These are phyloP conservation scores for Trichoderma atrobrunneum DNA, from an alignment of 2,329 filamentous ascomycete species.

Conservation along the genomic window DNA sequence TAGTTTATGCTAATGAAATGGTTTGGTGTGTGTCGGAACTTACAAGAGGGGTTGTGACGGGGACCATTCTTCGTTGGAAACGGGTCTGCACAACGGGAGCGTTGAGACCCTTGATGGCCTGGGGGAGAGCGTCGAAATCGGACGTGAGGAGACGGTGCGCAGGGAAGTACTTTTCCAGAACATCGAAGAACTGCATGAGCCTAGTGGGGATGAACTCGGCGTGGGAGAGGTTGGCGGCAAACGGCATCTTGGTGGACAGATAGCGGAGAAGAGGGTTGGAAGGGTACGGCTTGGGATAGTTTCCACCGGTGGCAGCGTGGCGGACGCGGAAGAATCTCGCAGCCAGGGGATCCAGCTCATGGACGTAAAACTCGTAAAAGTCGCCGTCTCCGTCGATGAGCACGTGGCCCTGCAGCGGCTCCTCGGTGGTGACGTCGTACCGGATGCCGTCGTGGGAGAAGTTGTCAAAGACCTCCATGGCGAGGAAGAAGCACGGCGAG, in stretches of 20 bases:
- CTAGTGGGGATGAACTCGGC: constrained; percentile 94
- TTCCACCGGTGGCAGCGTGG: constrained; percentile 66
- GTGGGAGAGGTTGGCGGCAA: constrained; percentile 70
- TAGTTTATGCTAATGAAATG: neutral
- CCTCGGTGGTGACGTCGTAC: constrained; percentile 78
- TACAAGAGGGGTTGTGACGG: constrained; percentile 87
- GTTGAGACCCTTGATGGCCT: constrained; percentile 80
- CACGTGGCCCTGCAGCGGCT: constrained; percentile 83
- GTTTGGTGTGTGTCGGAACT: constrained; percentile 33
- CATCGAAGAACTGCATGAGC: constrained; percentile 95
- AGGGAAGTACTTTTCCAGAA: constrained; percentile 84
- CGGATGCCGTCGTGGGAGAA: constrained; percentile 93
- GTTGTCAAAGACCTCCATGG: constrained; percentile 98
- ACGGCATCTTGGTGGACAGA: constrained; percentile 63
- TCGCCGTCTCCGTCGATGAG: constrained; percentile 82
- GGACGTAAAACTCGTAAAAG: constrained; percentile 91
- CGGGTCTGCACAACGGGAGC: constrained; percentile 95
- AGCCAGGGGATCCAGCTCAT: constrained; percentile 75
- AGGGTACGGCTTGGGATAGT: constrained; percentile 61
- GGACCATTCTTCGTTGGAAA: constrained; percentile 81
- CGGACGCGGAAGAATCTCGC: constrained; percentile 81
- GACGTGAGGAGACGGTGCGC: constrained; percentile 83
- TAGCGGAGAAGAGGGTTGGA: constrained; percentile 55
- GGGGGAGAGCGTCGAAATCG: constrained; percentile 84
- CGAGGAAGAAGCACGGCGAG: constrained; percentile 93